A percentile compares a stretch with the other conserved stretches of the same genome.
These are phyloP conservation scores for Sanghuangporus baumii DNA, from an alignment of 1,284 basidiomycete species.

Conservation along the genomic window DNA sequence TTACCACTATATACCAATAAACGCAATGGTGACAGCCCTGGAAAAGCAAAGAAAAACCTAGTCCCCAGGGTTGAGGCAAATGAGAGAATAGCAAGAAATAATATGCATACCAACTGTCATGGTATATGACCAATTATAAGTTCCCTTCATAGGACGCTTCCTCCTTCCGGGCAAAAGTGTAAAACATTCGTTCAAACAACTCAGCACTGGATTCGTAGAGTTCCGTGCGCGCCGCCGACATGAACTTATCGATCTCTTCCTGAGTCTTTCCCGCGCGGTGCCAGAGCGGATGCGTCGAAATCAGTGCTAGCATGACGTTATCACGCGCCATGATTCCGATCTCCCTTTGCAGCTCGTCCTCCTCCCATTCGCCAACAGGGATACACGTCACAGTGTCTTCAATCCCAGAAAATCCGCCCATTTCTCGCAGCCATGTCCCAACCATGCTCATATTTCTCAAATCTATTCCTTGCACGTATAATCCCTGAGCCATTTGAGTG, in stretches of 20 bases:
- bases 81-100: neutral
- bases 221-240: slow-evolving; percentile 2
- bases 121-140: neutral
- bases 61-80: neutral
- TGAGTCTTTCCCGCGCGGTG: slow-evolving; percentile 12
- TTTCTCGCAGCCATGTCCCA: slow-evolving; percentile 12
- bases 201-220: slow-evolving; percentile 8
- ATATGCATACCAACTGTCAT: neutral
- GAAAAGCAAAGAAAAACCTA: neutral
- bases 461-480: slow-evolving; percentile 12
- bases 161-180: slow-evolving; percentile 15
- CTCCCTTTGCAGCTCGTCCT: slow-evolving; percentile 16
- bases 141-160: slow-evolving; percentile 1
- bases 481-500: neutral
- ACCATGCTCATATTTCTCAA: slow-evolving; percentile 2
- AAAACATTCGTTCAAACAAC: slow-evolving; percentile 15
- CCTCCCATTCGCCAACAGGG: slow-evolving; percentile 16
- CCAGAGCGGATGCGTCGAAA: slow-evolving; percentile 9
- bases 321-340: slow-evolving; percentile 18
- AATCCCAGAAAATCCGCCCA: slow-evolving; percentile 14
- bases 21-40: neutral
- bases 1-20: neutral
- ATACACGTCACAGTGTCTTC: slow-evolving; percentile 15
- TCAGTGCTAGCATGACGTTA: slow-evolving; percentile 12
- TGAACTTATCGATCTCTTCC: slow-evolving; percentile 13